Conservation (phyloP, 2,329 filamentous ascomycete genomes). For the Thelonectria olida region DNA sequence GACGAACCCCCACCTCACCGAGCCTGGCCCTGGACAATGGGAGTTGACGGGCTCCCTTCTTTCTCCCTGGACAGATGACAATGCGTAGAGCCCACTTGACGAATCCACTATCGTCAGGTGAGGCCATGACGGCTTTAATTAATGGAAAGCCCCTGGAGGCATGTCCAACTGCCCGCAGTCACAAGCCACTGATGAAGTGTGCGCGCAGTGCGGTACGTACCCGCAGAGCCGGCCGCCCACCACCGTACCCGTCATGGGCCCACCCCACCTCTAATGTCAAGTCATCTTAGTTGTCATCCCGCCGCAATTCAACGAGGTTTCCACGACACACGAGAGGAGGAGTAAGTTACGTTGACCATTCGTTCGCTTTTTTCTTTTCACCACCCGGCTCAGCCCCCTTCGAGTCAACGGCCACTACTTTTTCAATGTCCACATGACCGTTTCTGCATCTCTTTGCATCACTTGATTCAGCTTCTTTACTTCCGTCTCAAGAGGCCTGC, state of each 20-base stretch:
- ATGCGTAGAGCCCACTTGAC: too few species aligned
- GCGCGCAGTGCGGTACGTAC: neutral
- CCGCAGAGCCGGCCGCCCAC: neutral
- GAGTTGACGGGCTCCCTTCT: too few species aligned
- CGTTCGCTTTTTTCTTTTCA: neutral
- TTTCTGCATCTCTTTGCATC: neutral
- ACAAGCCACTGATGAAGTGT: neutral
- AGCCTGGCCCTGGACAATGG: too few species aligned
- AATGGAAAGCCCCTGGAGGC: neutral
- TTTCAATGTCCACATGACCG: neutral
- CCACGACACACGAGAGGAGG: conserved; percentile 3
- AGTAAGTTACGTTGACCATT: conserved; percentile 1
- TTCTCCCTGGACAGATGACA: too few species aligned
- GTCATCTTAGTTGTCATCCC: conserved; percentile 19
- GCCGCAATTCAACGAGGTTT: conserved; percentile 10
- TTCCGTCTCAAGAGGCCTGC: neutral
- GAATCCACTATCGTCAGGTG: neutral
- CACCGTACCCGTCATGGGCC: conserved; percentile 18
- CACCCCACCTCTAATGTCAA: conserved; percentile 28
- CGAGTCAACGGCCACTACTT: neutral
- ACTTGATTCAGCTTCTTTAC: neutral
- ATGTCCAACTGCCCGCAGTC: conserved; percentile 9
- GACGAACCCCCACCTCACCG: neutral
- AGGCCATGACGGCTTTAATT: too few species aligned
- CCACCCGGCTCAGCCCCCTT: neutral